Conservation (phyloP, 495 filamentous ascomycete genomes). For the Aspergillus diversus region DNA sequence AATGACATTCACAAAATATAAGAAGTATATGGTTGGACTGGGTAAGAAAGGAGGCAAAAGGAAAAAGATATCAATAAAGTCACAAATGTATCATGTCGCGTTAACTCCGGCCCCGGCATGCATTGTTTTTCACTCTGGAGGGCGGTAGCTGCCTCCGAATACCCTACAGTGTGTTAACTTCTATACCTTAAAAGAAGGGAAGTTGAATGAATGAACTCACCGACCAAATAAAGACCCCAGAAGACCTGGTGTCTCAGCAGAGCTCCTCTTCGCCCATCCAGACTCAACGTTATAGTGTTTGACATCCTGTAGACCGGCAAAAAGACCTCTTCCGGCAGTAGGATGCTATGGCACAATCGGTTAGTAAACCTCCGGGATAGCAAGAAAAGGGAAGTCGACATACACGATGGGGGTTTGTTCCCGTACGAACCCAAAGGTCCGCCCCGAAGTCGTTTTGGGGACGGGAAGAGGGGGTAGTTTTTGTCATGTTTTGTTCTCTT, state of each 20-base stretch:
- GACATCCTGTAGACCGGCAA: constrained; percentile 48
- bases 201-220: constrained; percentile 11
- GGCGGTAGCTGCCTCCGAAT: constrained; percentile 2
- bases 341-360: constrained; percentile 28
- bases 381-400: background rate
- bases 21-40: no score
- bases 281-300: constrained; percentile 50
- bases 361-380: background rate
- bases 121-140: background rate
- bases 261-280: constrained; percentile 41
- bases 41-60: background rate
- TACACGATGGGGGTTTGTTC: constrained; percentile 29
- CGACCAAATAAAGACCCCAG: constrained; percentile 20
- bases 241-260: constrained; percentile 15
- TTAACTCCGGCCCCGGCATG: background rate
- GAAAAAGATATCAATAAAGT: background rate
- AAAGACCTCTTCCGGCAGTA: constrained; percentile 47
- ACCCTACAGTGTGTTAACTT: background rate
- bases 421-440: constrained; percentile 42
- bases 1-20: no score
- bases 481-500: constrained; percentile 14
- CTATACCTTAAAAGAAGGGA: background rate
- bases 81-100: background rate
- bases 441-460: constrained; percentile 47
- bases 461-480: constrained; percentile 24